phyloP scores from a whole-genome alignment of 768 basidiomycete genomes.

The Panellus pusillus region DNA sequence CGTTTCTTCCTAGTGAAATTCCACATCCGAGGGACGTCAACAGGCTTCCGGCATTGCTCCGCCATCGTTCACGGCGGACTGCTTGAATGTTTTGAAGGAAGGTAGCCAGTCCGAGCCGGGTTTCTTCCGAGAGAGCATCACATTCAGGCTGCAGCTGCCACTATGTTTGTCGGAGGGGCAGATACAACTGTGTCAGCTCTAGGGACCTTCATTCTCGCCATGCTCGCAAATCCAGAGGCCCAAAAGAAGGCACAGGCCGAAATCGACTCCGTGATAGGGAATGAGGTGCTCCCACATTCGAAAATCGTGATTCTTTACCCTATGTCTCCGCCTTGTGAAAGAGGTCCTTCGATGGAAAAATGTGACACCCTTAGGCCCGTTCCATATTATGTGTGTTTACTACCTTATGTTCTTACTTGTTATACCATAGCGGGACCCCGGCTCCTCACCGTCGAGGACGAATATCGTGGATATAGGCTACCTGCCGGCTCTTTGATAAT shows the following conservation, averaged over 20 bases:
- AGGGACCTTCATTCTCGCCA: too few species aligned
- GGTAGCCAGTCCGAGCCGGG: background rate
- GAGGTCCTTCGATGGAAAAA: conserved; percentile 37
- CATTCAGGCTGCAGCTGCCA: background rate
- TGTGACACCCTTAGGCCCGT: conserved; percentile 33
- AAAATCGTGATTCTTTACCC: conserved; percentile 31
- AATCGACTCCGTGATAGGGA: conserved; percentile 35
- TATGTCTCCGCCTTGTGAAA: conserved; percentile 37
- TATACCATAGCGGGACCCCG: conserved; percentile 26
- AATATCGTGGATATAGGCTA: conserved; percentile 35
- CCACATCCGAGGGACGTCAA: background rate
- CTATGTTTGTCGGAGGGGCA: too few species aligned
- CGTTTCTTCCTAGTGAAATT: background rate
- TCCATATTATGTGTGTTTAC: background rate
- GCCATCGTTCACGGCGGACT: conserved; percentile 9
- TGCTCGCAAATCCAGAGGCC: too few species aligned
- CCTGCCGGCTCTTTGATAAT: conserved; percentile 28
- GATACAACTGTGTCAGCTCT: too few species aligned
- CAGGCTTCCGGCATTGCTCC: conserved; percentile 9
- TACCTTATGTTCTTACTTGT: background rate
- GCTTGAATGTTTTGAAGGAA: conserved; percentile 1
- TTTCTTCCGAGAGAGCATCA: background rate
- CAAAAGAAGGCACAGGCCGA: too few species aligned
- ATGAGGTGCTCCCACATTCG: conserved; percentile 34
- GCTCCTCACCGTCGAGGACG: conserved; percentile 29